phyloP scores from a whole-genome alignment of 768 basidiomycete species.

The Coprinellus aureogranulatus region DNA sequence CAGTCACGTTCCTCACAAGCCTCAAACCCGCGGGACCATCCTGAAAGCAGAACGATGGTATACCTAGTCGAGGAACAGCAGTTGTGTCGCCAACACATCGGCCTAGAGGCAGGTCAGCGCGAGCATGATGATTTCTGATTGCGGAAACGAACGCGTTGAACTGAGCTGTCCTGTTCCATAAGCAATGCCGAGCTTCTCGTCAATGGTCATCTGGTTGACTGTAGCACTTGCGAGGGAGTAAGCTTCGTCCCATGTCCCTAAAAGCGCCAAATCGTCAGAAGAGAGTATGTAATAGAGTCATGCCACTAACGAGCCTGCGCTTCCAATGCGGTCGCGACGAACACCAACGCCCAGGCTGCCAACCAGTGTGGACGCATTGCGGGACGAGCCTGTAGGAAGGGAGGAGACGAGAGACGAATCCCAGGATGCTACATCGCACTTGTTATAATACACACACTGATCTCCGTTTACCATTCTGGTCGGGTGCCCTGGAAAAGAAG shows the following conservation, averaged over 20 bases:
- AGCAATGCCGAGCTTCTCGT: slow-evolving; percentile 47
- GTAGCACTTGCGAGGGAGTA: slow-evolving; percentile 35
- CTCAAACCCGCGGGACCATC: slow-evolving; percentile 50
- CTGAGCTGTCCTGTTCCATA: slow-evolving; percentile 46
- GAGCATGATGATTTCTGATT: neutral
- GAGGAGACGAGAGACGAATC: no score
- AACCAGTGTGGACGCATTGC: neutral
- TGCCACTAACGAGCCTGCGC: neutral
- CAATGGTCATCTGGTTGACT: slow-evolving; percentile 39
- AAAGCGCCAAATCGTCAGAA: neutral
- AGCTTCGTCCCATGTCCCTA: slow-evolving; percentile 48
- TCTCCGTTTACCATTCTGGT: no score
- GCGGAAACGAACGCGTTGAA: slow-evolving; percentile 26
- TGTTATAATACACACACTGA: no score
- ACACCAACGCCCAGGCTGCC: neutral
- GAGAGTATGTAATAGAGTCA: neutral
- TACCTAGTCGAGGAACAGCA: slow-evolving; percentile 37
- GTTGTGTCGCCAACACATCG: slow-evolving; percentile 48
- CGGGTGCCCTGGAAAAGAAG: no score
- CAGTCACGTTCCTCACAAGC: slow-evolving; percentile 42
- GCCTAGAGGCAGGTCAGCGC: slow-evolving; percentile 22
- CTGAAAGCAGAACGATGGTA: slow-evolving; percentile 47
- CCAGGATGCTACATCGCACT: no score
- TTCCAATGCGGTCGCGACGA: neutral
- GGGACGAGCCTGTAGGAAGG: neutral